phyloP scores from a whole-genome alignment of 257 asterid species.

The Perilla frutescens region DNA sequence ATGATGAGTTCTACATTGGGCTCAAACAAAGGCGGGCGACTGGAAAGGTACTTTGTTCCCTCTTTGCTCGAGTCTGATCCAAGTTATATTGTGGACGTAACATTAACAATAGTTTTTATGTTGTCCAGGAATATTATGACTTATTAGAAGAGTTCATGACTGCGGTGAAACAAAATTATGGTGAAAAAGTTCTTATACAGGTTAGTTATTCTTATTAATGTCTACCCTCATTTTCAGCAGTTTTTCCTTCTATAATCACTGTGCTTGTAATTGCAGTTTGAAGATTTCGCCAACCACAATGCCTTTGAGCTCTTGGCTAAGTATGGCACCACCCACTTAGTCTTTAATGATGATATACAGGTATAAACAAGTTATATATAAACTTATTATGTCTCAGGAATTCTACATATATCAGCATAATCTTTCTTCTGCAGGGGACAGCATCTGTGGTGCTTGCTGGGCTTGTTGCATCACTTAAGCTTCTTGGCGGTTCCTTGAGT shows the following conservation, averaged over 20 bases:
- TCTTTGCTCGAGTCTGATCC: constrained; percentile 24
- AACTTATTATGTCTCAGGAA: background rate
- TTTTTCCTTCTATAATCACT: constrained; percentile 19
- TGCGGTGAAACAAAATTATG: constrained; percentile 92
- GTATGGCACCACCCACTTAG: constrained; percentile 90
- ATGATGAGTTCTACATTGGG: constrained; percentile 93
- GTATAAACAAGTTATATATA: constrained; percentile 41
- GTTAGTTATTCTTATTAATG: constrained; percentile 41
- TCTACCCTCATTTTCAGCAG: background rate
- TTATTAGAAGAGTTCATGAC: constrained; percentile 86
- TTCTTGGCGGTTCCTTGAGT: constrained; percentile 83
- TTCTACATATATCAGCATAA: constrained; percentile 1
- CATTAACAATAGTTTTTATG: constrained; percentile 12
- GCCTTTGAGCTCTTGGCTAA: constrained; percentile 93
- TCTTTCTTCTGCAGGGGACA: constrained; percentile 73
- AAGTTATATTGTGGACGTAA: background rate
- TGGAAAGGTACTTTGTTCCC: constrained; percentile 62
- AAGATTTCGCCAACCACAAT: constrained; percentile 96
- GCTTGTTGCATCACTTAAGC: constrained; percentile 83
- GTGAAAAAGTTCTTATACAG: constrained; percentile 96
- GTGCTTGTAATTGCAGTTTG: constrained; percentile 59
- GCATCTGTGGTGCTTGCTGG: constrained; percentile 95
- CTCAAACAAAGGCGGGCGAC: constrained; percentile 83
- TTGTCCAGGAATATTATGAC: constrained; percentile 78
- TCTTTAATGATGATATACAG: constrained; percentile 95